These are phyloP conservation scores for bread wheat (Triticum aestivum) DNA, from an alignment of 176 grass and related monocot genomes.

Conservation along the genomic window IWGSC_CS_RefSeq_v2.1 NC_057799.1:335006440-335006939, in stretches of 20 bases:
- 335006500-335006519: slow-evolving; percentile 37
- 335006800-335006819: background rate
- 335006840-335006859: slow-evolving; percentile 26
- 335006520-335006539: slow-evolving; percentile 29
- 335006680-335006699: slow-evolving; percentile 3
- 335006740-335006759: background rate
- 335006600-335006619: background rate
- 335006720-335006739: slow-evolving; percentile 19
- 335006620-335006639: background rate
- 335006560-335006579: slow-evolving; percentile 35
- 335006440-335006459: slow-evolving; percentile 14
- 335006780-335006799: background rate
- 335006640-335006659: slow-evolving; percentile 13
- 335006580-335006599: slow-evolving; percentile 21
- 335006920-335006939: background rate
- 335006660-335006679: background rate
- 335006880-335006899: background rate
- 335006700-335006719: background rate
- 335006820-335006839: slow-evolving; percentile 28
- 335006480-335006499: background rate
- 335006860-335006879: slow-evolving; percentile 26
- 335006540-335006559: slow-evolving; percentile 36
- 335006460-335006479: slow-evolving; percentile 23
- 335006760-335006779: background rate
- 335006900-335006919: slow-evolving; percentile 3